Evolutionary conservation across 768 basidiomycete genomes (phyloP), one percentile per base, ranked within the genome.

Genomic region (Austroboletus eburneus): DNA sequence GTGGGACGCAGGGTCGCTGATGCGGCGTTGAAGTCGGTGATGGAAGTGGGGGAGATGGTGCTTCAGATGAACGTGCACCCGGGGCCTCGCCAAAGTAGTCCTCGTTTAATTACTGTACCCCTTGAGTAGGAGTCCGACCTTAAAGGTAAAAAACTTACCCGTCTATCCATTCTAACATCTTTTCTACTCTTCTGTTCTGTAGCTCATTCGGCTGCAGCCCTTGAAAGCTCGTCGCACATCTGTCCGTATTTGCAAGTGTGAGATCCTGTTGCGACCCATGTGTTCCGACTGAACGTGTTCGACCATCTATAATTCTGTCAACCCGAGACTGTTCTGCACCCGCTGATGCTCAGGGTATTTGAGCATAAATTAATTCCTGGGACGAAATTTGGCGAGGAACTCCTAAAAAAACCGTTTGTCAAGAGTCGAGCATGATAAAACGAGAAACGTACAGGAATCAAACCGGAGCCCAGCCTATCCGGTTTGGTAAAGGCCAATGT

Each of bases 321-420:
- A 59, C 56, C 27, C 87, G 74, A 8, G 86, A 85, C 39, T 79
- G 79, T 55, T 87, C 85, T 2, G 91, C 91, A 13, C 83, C 79
- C 1, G 90, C 83, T 18, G 82, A 78, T 4, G 93, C 93, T 93
- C 93, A 95, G 7, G 87, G 82, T 56, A 96, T 92, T 66, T 94
- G 92, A 10, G 85, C 81, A 52, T 74, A 84, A 22, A 95, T 80
- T 10, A 93, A 75, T 50, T 92, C 91, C 64, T 91, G 90, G 3
- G 89, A 91, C 3, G 78, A 61, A 90, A 92, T 58, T 89, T 88
- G 14, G 65, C 57, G 56, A 88, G 79, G 58, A 92, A 93, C 68
- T 94, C 92, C 91, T 95, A 60, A n/a, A 17, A 27, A n/a, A 25
- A 22, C 22, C 1, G 16, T 36, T 49, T 1, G 9, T 52, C 12